Conservation (phyloP, 2,329 filamentous ascomycete species). For the Didymella pinodella region DNA sequence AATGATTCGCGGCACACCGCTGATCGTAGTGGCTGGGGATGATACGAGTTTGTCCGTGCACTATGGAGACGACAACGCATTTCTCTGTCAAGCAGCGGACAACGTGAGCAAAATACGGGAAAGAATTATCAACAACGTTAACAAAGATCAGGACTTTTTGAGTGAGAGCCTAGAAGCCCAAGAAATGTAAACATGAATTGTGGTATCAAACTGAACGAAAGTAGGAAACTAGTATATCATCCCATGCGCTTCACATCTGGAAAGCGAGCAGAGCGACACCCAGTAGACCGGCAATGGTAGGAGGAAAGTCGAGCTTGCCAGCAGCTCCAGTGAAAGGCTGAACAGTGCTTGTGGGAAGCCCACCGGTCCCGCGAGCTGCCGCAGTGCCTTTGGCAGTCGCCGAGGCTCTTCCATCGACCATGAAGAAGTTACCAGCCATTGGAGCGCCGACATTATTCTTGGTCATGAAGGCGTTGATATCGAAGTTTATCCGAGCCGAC, state of each 20-base stretch:
- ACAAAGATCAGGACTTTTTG: neutral
- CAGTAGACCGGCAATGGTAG: conserved; percentile 16
- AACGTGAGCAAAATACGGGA: neutral
- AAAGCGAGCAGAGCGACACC: conserved; percentile 20
- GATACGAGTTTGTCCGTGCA: conserved; percentile 14
- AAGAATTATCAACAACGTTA: neutral
- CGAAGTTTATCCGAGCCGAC: conserved; percentile 38
- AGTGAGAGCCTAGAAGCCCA: neutral
- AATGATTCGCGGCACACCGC: conserved; percentile 1
- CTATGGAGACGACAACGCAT: neutral
- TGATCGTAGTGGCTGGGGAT: conserved; percentile 1
- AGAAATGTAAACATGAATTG: neutral
- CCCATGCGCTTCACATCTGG: neutral
- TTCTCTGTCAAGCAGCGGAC: too few relatives aligned
- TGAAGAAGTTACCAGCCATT: conserved; percentile 48
- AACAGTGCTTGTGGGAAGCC: conserved; percentile 22
- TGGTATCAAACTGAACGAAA: conserved; percentile 10
- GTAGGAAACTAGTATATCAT: neutral
- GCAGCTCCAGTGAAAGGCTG: conserved; percentile 30
- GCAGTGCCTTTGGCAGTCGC: conserved; percentile 23
- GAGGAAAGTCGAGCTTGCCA: conserved; percentile 11
- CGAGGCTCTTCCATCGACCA: conserved; percentile 41
- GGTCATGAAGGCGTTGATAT: conserved; percentile 40
- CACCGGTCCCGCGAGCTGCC: conserved; percentile 30
- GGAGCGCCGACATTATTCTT: conserved; percentile 36